Conservation (phyloP, 2,329 filamentous ascomycete species). For the Beauveria varroae region DNA sequence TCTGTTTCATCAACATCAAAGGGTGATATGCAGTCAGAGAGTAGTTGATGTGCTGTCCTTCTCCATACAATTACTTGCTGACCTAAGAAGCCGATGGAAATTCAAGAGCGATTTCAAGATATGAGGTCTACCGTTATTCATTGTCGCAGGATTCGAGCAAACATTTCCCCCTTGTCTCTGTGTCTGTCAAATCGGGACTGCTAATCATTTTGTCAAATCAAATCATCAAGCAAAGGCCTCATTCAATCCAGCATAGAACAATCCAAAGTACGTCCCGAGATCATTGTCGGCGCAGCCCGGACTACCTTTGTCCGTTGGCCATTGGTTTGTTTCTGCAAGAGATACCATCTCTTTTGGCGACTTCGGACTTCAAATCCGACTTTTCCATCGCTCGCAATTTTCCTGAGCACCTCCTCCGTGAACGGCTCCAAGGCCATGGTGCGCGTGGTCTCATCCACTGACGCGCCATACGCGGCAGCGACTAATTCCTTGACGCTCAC, state of each 20-base stretch:
- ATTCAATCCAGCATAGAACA: background rate
- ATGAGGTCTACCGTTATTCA: background rate
- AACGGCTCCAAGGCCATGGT: conserved; percentile 34
- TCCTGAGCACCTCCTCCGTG: conserved; percentile 32
- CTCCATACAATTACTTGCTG: background rate
- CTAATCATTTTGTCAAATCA: background rate
- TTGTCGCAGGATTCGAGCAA: background rate
- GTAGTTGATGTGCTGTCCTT: background rate
- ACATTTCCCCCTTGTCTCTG: background rate
- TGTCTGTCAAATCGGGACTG: background rate
- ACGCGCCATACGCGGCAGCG: conserved; percentile 31
- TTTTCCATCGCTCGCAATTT: conserved; percentile 14
- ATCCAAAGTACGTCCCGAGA: background rate
- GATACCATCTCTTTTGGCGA: background rate
- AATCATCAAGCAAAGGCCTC: background rate
- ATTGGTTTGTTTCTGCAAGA: background rate
- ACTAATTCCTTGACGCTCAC: conserved; percentile 36
- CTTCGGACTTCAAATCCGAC: background rate
- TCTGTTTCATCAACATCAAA: background rate
- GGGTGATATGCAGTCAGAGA: background rate
- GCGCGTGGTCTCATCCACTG: conserved; percentile 26
- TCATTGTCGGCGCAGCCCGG: background rate
- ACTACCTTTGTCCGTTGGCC: background rate
- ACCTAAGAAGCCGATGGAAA: background rate
- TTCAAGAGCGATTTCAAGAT: background rate